These are phyloP conservation scores for Ganoderma meredithae DNA, from an alignment of 1,284 basidiomycete species.

Conservation along the genomic window DNA sequence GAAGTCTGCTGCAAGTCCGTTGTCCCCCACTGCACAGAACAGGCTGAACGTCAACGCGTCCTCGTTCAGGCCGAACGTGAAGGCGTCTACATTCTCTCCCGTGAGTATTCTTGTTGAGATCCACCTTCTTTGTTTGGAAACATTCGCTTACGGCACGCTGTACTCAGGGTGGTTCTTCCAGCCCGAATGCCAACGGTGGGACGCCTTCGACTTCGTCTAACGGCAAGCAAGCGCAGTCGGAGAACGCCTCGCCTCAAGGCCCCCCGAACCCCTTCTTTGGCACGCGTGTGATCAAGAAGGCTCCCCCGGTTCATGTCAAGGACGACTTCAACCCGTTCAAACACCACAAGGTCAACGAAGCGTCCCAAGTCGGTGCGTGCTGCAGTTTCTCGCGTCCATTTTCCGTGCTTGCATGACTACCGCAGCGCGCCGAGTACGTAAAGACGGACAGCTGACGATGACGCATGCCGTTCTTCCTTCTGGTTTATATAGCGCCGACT, in stretches of 20 bases:
- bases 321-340: constrained; percentile 97
- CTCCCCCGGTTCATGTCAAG: constrained; percentile 77
- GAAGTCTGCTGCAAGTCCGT: constrained; percentile 47
- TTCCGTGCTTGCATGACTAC: constrained; percentile 1
- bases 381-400: constrained; percentile 7
- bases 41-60: constrained; percentile 77
- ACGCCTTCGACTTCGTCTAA: constrained; percentile 55
- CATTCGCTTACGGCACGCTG: neutral
- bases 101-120: constrained; percentile 28
- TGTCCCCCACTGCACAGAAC: constrained; percentile 49
- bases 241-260: constrained; percentile 45
- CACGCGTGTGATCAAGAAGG: constrained; percentile 77
- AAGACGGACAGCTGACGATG: constrained; percentile 7
- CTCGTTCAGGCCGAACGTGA: constrained; percentile 85
- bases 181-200: constrained; percentile 41
- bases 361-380: constrained; percentile 73
- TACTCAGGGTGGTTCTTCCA: constrained; percentile 52
- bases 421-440: constrained; percentile 13
- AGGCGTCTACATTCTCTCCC: constrained; percentile 58
- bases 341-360: constrained; percentile 80
- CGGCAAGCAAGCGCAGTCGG: constrained; percentile 64
- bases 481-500: constrained; percentile 57
- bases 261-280: constrained; percentile 90
- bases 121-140: constrained; percentile 1
- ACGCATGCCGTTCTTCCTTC: constrained; percentile 6